Conservation (phyloP, 2,329 filamentous ascomycete species). For the Phyllosticta capitalensis region DNA sequence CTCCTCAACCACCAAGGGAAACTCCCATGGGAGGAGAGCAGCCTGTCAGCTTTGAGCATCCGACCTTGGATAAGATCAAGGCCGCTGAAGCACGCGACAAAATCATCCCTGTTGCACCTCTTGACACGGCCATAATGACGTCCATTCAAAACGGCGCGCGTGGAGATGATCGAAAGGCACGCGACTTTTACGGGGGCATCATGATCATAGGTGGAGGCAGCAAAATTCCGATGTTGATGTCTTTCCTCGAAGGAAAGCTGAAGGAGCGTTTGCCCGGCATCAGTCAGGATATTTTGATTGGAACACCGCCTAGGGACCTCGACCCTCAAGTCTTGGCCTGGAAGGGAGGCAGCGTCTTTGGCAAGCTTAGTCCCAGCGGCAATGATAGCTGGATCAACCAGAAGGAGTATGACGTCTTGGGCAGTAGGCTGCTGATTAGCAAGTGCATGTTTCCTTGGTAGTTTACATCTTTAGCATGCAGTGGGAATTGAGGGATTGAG, state of each 20-base stretch:
- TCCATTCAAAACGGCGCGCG: constrained; percentile 80
- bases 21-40: constrained; percentile 34
- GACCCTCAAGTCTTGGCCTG: constrained; percentile 95
- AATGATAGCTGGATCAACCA: constrained; percentile 94
- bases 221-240: constrained; percentile 58
- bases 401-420: constrained; percentile 80
- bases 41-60: constrained; percentile 36
- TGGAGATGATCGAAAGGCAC: constrained; percentile 84
- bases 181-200: constrained; percentile 56
- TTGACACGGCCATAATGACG: constrained; percentile 83
- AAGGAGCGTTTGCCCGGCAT: constrained; percentile 54
- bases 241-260: constrained; percentile 74
- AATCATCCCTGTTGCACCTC: constrained; percentile 69
- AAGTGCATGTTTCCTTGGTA: constrained; percentile 35
- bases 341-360: constrained; percentile 97
- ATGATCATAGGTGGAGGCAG: constrained; percentile 30
- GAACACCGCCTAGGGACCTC: constrained; percentile 74
- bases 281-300: constrained; percentile 58
- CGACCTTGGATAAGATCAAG: constrained; percentile 40
- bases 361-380: constrained; percentile 63
- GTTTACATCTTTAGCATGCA: neutral
- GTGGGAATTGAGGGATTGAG: too few relatives aligned
- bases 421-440: constrained; percentile 60
- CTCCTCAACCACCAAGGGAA: constrained; percentile 43
- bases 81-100: constrained; percentile 62